phyloP scores from a whole-genome alignment of 2,329 filamentous ascomycete species.

The Xylariales sp. region DNA sequence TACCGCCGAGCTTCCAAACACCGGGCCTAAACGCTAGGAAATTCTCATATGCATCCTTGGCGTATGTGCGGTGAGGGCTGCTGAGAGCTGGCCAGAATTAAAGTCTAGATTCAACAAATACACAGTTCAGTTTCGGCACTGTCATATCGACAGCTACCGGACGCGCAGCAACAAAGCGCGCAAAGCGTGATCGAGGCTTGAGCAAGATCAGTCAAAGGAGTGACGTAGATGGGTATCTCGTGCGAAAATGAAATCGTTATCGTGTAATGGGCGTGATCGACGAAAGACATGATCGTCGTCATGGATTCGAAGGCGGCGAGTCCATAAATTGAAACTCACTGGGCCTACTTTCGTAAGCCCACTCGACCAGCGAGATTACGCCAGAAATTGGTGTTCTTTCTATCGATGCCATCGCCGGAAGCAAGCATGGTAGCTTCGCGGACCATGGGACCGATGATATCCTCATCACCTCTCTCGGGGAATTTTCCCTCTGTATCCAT shows the following conservation, averaged over 20 bases:
- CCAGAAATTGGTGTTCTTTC: slow-evolving; percentile 27
- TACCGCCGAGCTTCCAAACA: no score
- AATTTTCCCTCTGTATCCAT: slow-evolving; percentile 80
- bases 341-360: slow-evolving; percentile 20
- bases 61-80: no score
- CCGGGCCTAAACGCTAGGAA: no score
- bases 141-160: not conserved
- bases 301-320: not conserved
- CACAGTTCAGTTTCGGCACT: not conserved
- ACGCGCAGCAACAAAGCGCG: not conserved
- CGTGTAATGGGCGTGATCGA: slow-evolving; percentile 6
- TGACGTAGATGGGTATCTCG: slow-evolving; percentile 9
- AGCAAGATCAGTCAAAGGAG: slow-evolving; percentile 1
- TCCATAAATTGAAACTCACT: not conserved
- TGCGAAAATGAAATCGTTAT: slow-evolving; percentile 4
- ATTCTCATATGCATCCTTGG: no score
- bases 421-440: slow-evolving; percentile 50
- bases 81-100: no score
- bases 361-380: slow-evolving; percentile 27
- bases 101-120: not conserved
- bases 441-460: slow-evolving; percentile 91
- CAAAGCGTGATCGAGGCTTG: not conserved
- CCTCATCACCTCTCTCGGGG: slow-evolving; percentile 79
- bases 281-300: slow-evolving; percentile 2
- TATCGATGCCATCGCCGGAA: slow-evolving; percentile 19